phyloP scores from a whole-genome alignment of 495 filamentous ascomycete genomes.

The Talaromyces proteolyticus region DNA sequence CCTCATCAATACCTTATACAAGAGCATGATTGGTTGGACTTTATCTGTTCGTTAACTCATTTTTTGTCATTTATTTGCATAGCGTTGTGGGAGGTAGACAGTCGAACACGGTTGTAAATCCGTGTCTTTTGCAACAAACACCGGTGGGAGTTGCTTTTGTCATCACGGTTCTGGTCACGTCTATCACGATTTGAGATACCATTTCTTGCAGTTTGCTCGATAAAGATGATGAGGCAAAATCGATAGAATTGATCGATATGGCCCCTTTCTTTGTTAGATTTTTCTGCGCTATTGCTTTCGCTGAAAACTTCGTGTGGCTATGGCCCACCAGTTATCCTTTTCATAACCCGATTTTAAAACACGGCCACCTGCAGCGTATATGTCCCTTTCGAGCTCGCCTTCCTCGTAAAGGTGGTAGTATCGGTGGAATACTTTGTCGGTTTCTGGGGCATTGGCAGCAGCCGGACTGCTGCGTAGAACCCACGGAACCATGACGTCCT shows the following conservation, averaged over 20 bases:
- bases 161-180: background rate
- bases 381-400: slow-evolving; percentile 81
- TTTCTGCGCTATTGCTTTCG: no score
- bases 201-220: background rate
- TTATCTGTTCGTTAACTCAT: slow-evolving; percentile 12
- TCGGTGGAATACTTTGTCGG: slow-evolving; percentile 63
- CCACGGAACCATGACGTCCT: slow-evolving; percentile 97
- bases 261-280: no score
- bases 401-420: slow-evolving; percentile 93
- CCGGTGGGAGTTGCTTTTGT: background rate
- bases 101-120: no score
- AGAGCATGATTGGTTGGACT: slow-evolving; percentile 10
- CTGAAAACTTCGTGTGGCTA: slow-evolving; percentile 41
- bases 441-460: background rate
- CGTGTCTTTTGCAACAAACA: background rate
- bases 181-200: background rate
- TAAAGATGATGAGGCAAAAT: no score
- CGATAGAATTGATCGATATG: no score
- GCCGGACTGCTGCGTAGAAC: slow-evolving; percentile 50
- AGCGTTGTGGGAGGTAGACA: slow-evolving; percentile 19
- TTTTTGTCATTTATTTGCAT: slow-evolving; percentile 35
- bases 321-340: slow-evolving; percentile 97
- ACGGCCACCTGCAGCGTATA: slow-evolving; percentile 64
- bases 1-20: slow-evolving; percentile 1
- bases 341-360: slow-evolving; percentile 86